Evolutionary conservation across 768 basidiomycete species (phyloP).

Genomic region (Pleurotus platypus): DNA sequence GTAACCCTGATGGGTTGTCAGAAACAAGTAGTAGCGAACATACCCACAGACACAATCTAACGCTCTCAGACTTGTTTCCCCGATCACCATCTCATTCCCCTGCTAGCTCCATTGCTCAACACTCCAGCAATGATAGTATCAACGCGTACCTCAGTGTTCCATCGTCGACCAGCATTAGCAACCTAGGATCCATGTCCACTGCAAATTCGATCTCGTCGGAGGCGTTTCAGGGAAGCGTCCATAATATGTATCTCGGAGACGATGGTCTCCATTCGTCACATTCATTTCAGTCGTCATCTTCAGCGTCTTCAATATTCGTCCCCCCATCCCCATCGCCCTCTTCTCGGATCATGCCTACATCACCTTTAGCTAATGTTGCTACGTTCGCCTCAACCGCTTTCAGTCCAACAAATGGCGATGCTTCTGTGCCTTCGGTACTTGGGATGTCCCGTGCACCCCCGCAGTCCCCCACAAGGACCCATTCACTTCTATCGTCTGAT

Average conservation of each 20-base stretch:
- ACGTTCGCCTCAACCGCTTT: neutral
- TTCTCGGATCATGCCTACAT: conserved; percentile 1
- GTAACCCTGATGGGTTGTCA: neutral
- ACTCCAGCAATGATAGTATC: neutral
- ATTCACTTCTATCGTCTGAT: neutral
- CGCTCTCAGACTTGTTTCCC: conserved; percentile 1
- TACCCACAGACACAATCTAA: neutral
- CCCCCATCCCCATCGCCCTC: conserved; percentile 1
- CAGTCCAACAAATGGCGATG: neutral
- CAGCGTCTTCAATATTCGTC: conserved; percentile 1
- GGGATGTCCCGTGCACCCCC: neutral
- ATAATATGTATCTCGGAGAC: neutral
- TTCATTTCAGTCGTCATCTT: conserved; percentile 2
- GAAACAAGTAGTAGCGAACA: neutral
- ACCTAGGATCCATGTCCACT: too few relatives aligned
- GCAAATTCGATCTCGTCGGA: neutral
- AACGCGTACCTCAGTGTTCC: neutral
- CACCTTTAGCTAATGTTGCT: neutral
- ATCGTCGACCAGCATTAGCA: too few relatives aligned
- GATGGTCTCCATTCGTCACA: neutral
- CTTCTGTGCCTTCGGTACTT: neutral
- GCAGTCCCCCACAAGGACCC: neutral
- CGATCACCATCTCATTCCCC: neutral
- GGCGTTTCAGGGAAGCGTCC: neutral
- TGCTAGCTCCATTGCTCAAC: neutral